Conservation (phyloP, 108 stramenopile species). For the Conticribra guillardii region DNA sequence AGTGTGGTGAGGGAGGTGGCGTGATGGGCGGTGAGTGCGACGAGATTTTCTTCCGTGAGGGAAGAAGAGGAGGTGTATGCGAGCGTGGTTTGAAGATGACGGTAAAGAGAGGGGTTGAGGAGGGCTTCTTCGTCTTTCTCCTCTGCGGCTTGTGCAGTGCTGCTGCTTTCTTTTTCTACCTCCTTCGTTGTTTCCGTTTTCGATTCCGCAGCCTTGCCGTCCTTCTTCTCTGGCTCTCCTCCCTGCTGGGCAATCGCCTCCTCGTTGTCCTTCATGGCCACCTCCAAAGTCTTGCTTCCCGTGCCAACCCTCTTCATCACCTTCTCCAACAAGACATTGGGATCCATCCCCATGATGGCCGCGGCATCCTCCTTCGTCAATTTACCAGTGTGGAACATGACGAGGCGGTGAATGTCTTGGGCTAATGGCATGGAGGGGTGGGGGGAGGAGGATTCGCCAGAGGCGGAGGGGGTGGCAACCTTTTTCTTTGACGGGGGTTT, state of each 20-base stretch:
- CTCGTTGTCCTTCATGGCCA: constrained; percentile 28
- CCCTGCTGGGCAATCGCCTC: not conserved
- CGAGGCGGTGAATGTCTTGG: constrained; percentile 75
- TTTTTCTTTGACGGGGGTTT: constrained; percentile 11
- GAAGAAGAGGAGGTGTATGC: constrained; percentile 22
- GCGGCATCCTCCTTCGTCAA: constrained; percentile 32
- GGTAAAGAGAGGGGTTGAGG: constrained; percentile 78
- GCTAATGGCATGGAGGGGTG: constrained; percentile 81
- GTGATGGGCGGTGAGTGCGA: constrained; percentile 53
- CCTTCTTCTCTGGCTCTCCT: not conserved
- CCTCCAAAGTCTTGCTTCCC: constrained; percentile 38
- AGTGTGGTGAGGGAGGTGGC: constrained; percentile 48
- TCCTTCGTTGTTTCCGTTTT: not conserved
- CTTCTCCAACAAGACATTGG: constrained; percentile 38
- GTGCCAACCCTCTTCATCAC: constrained; percentile 57
- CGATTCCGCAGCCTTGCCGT: not conserved
- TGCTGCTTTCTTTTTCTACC: not conserved
- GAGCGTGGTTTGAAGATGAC: constrained; percentile 43
- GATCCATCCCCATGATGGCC: constrained; percentile 32
- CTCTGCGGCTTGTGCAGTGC: constrained; percentile 1
- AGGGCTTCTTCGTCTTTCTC: constrained; percentile 31
- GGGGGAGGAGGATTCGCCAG: constrained; percentile 67
- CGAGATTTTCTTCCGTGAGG: constrained; percentile 51
- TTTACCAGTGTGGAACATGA: constrained; percentile 40
- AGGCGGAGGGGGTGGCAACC: constrained; percentile 59